phyloP scores from a whole-genome alignment of 352 stramenopile genomes.

The Peronospora belbahrii region DNA sequence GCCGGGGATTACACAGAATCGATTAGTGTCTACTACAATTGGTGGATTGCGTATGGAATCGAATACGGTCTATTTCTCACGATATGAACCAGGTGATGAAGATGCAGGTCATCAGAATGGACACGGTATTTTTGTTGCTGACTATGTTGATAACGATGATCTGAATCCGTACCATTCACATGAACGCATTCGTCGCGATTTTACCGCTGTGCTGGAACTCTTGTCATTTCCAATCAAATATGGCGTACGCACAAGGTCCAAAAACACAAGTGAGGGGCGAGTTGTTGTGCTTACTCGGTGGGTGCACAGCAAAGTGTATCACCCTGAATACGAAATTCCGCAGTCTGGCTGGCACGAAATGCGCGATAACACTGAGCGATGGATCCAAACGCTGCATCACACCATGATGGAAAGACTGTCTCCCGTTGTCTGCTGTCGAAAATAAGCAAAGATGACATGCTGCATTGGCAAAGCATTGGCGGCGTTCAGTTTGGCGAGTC shows the following conservation, averaged over 20 bases:
- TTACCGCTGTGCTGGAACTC: constrained; percentile 25
- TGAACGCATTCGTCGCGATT: constrained; percentile 35
- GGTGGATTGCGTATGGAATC: constrained; percentile 33
- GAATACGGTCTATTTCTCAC: constrained; percentile 32
- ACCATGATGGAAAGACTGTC: constrained; percentile 27
- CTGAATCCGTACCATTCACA: constrained; percentile 36
- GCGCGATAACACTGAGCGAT: constrained; percentile 27
- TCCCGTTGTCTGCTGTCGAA: constrained; percentile 21
- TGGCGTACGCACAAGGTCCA: constrained; percentile 16
- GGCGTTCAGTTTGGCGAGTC: too few relatives aligned
- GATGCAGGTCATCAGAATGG: constrained; percentile 13
- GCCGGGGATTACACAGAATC: constrained; percentile 30
- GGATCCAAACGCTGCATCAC: constrained; percentile 28
- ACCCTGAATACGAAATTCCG: constrained; percentile 26
- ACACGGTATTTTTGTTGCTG: constrained; percentile 33
- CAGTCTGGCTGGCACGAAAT: constrained; percentile 28
- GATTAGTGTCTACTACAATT: constrained; percentile 28
- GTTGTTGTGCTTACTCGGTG: constrained; percentile 32
- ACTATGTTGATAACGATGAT: constrained; percentile 41
- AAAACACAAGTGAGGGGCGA: constrained; percentile 17
- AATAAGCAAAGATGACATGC: background rate
- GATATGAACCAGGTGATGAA: constrained; percentile 18
- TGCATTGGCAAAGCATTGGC: too few relatives aligned
- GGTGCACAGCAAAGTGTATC: constrained; percentile 29
- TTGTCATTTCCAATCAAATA: constrained; percentile 22